Base-by-base conservation (phyloP, 306 rosid species). In the Quercus dentata region DNA sequence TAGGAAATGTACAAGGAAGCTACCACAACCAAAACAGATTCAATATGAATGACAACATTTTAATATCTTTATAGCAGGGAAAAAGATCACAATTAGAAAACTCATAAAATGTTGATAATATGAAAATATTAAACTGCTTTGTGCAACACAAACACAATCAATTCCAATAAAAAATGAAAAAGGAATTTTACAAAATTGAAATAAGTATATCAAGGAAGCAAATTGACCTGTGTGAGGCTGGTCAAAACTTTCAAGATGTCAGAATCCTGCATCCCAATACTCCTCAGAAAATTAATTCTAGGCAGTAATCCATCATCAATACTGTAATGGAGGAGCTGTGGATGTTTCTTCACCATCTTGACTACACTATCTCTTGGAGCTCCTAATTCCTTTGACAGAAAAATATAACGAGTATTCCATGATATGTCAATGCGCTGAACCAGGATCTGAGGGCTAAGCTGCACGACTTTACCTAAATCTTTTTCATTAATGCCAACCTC, bases 301-400 rank as follows among this genome's bases (percentile, higher is more conserved):
- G 99, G 99, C 18, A 90, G 87, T 56, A 96, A 87, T 71, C 99
- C 99, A 63, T 83, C 97, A 28, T 90, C 91, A 30, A 96, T 96
- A 87, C 99, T 96, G 86, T 96, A 96, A 83, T 96, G 98, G 52
- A 96, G 98, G 76, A 96, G 89, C 85, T 96, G 99, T 5, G 99
- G 99, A 82, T 96, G 99, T 80, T 91, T 96, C 0, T 78, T 93
- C 46, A 96, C 99, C 99, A 96, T 96, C 88, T 96, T 96, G 79
- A 93, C 98, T 69, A 96, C 73, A 80, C 87, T 91, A 70, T 93
- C 98, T 82, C 90, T 89, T 27, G 99, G 91, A 46, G 99, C 99
- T 76, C 92, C 98, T 82, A 96, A 82, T 86, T 96, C 99, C 82
- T 93, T 82, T 51, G 89, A 81, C 76, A 96, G 97, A 83, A 96